Conservation (phyloP, 768 basidiomycete genomes). For the Megacollybia marginata region DNA sequence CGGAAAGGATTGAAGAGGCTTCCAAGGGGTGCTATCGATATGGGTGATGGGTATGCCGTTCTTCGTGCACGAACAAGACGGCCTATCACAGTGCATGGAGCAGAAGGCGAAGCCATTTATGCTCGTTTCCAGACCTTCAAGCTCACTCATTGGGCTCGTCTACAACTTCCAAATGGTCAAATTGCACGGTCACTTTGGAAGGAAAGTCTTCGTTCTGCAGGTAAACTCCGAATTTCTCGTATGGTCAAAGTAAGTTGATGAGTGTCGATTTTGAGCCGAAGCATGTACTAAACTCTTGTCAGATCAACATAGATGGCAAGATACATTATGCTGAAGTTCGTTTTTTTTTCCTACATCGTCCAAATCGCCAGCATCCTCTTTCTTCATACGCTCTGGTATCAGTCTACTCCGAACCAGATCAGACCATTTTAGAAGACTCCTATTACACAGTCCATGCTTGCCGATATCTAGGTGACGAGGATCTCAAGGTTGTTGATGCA, state of each 20-base stretch:
- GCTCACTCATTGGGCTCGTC: constrained; percentile 7
- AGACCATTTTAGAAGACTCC: constrained; percentile 8
- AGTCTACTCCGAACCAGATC: constrained; percentile 11
- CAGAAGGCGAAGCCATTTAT: not conserved
- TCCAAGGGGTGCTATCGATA: constrained; percentile 2
- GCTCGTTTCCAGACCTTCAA: not conserved
- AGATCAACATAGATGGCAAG: not conserved
- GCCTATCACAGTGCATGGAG: not conserved
- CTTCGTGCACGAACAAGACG: not conserved
- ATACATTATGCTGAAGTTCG: not conserved
- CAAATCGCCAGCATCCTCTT: not conserved
- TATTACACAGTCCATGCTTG: constrained; percentile 13
- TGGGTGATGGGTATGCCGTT: constrained; percentile 9
- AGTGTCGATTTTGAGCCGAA: not conserved
- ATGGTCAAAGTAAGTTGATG: not conserved
- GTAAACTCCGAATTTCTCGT: not conserved
- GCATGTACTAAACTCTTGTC: not conserved
- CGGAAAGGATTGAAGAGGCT: not conserved
- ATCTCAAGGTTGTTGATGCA: constrained; percentile 5
- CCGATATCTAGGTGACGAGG: not conserved
- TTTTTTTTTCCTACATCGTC: not conserved
- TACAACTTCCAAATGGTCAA: constrained; percentile 14
- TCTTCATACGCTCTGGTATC: constrained; percentile 10
- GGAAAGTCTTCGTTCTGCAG: constrained; percentile 3
- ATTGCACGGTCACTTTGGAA: constrained; percentile 7